Base-by-base conservation (phyloP, 2,329 filamentous ascomycete species). In the Pseudocercospora vitis region DNA sequence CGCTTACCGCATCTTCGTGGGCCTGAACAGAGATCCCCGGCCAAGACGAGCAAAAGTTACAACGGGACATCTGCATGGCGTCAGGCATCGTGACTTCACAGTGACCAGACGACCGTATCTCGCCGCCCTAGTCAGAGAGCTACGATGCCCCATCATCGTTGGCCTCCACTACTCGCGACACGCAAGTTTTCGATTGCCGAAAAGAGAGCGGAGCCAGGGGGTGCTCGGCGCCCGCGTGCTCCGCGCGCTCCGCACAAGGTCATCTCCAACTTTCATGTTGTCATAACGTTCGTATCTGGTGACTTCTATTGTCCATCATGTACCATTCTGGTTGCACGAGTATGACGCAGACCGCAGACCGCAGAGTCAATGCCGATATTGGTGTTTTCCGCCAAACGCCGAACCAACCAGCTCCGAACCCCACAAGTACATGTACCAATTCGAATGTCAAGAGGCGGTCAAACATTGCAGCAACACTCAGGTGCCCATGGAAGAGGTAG, bases 71-170 rank as follows among this genome's bases (percentile, higher is more conserved):
- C 26, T 42, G 37, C 37, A 26, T 42, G 37, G 37, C 37, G 21
- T 42, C 12, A 31, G 28, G 28, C 12, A 40, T 48, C 14, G 45
- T 53, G 45, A 49, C 39, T 28, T 53, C 45, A 53, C 37, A 26
- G 37, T 49, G 51, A 53, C 28, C 26, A 32, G 45, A 28, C 32
- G 35, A 53, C 33, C 51, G 51, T 49, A 49, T 33, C 16, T 39
- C 29, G 2, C 12, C 21, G 19, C 51, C 37, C 18, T 42, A 42
- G 7, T 23, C n/a, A 24, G 37, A 18, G 21, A 24, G 37, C 37
- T 42, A 29, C 26, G 6, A n/a, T n/a, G n/a, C n/a, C n/a, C n/a
- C n/a, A n/a, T n/a, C n/a, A n/a, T n/a, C n/a, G n/a, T n/a, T n/a
- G n/a, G n/a, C n/a, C n/a, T n/a, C n/a, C n/a, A n/a, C n/a, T n/a